Evolutionary conservation across 1,284 basidiomycete genomes (phyloP).

Genomic region (Trametes sp.): DNA sequence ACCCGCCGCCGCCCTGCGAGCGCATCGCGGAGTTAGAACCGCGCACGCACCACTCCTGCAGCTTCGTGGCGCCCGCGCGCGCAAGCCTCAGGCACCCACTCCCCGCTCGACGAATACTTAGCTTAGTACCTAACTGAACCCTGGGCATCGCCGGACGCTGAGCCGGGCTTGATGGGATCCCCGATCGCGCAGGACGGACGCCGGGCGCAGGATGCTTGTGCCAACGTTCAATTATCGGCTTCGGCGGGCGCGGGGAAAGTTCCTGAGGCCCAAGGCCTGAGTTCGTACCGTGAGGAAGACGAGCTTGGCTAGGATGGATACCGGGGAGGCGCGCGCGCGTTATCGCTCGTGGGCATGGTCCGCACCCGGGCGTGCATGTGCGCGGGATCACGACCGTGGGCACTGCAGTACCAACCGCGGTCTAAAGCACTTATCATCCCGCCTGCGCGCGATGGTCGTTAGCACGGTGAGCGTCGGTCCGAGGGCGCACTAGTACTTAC

Average conservation of each 20-base stretch:
- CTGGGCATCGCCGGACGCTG: slow-evolving; percentile 11
- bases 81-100: no score
- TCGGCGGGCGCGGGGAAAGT: background rate
- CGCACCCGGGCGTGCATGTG: slow-evolving; percentile 4
- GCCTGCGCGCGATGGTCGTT: background rate
- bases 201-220: background rate
- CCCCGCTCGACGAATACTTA: background rate
- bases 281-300: background rate
- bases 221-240: no score
- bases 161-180: background rate
- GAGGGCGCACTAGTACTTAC: background rate
- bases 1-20: slow-evolving; percentile 6
- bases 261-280: no score
- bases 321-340: background rate
- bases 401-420: no score
- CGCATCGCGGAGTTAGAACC: slow-evolving; percentile 22
- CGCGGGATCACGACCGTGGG: slow-evolving; percentile 8
- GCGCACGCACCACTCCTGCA: background rate
- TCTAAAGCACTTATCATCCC: background rate
- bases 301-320: background rate
- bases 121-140: background rate
- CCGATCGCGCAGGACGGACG: background rate
- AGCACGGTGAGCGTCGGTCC: background rate
- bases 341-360: background rate
- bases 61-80: background rate